Evolutionary conservation across 139 green algal species (phyloP).

Genomic region (Spirogloea muscicola): DNA sequence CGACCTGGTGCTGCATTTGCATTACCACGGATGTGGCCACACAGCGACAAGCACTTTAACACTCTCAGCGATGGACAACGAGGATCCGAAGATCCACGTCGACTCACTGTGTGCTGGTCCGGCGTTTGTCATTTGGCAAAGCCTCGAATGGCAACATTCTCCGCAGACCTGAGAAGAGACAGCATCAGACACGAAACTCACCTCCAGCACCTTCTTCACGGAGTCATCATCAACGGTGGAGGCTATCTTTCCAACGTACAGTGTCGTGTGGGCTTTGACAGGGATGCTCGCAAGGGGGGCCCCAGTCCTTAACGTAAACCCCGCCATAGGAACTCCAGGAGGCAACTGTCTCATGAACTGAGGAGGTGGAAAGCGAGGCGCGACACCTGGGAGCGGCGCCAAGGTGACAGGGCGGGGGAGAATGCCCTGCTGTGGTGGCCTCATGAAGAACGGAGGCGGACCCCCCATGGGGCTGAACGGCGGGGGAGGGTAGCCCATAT

Average conservation of each 20-base stretch:
- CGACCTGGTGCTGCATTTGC: too few relatives aligned
- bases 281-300: background rate
- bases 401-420: background rate
- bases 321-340: background rate
- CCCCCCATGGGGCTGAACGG: background rate
- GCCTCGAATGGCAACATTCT: background rate
- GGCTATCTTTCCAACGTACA: slow-evolving; percentile 69
- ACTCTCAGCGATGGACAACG: background rate
- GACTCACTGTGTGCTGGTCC: too few relatives aligned
- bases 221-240: slow-evolving; percentile 63
- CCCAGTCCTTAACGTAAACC: background rate
- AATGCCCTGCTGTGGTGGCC: background rate
- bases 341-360: slow-evolving; percentile 1
- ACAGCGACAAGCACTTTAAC: slow-evolving; percentile 1
- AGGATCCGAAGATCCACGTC: too few relatives aligned
- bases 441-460: background rate
- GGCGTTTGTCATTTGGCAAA: too few relatives aligned
- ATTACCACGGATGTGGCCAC: background rate
- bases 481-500: background rate
- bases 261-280: slow-evolving; percentile 43
- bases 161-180: background rate
- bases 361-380: background rate
- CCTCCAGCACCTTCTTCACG: slow-evolving; percentile 69
- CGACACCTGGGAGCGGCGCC: background rate
- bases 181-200: slow-evolving; percentile 4